Percentiles rank a stretch among this genome's conserved stretches.
Conservation (phyloP, 768 basidiomycete species). For the Mycena polygramma region DNA sequence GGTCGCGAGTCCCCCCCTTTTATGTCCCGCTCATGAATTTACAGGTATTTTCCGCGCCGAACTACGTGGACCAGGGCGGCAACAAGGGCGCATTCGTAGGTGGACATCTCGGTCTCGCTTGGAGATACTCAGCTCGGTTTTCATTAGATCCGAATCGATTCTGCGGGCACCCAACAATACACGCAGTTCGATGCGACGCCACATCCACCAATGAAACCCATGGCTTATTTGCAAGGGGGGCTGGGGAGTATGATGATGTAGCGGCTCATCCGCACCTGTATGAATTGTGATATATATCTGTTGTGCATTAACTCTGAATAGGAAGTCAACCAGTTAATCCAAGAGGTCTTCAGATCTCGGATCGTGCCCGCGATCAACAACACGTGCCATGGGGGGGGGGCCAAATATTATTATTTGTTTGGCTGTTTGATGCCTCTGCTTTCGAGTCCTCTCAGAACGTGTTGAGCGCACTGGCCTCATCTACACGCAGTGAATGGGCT, state of each 20-base stretch:
- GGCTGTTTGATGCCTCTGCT: too few relatives aligned
- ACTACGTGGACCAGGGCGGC: conserved; percentile 92
- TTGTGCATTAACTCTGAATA: conserved; percentile 29
- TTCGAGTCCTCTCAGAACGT: too few relatives aligned
- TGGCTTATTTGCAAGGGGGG: conserved; percentile 87
- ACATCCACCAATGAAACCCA: conserved; percentile 92
- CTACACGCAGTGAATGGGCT: too few relatives aligned
- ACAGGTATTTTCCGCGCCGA: conserved; percentile 94
- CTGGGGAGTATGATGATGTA: conserved; percentile 80
- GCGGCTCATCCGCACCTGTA: conserved; percentile 31
- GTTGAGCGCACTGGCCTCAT: too few relatives aligned
- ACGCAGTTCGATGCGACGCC: conserved; percentile 87
- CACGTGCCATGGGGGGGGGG: too few relatives aligned
- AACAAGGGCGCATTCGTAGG: conserved; percentile 92
- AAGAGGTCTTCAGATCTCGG: too few relatives aligned
- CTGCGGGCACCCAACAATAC: conserved; percentile 79
- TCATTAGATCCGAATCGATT: conserved; percentile 85
- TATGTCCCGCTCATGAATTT: conserved; percentile 34
- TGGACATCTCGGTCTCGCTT: not conserved
- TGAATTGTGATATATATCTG: conserved; percentile 26
- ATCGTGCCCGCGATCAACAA: too few relatives aligned
- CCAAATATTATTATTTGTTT: too few relatives aligned
- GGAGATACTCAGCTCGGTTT: not conserved
- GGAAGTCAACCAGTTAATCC: not conserved
- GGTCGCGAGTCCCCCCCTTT: conserved; percentile 7